phyloP scores from a whole-genome alignment of 139 green algal genomes.

The Yamagishiella unicocca region DNA sequence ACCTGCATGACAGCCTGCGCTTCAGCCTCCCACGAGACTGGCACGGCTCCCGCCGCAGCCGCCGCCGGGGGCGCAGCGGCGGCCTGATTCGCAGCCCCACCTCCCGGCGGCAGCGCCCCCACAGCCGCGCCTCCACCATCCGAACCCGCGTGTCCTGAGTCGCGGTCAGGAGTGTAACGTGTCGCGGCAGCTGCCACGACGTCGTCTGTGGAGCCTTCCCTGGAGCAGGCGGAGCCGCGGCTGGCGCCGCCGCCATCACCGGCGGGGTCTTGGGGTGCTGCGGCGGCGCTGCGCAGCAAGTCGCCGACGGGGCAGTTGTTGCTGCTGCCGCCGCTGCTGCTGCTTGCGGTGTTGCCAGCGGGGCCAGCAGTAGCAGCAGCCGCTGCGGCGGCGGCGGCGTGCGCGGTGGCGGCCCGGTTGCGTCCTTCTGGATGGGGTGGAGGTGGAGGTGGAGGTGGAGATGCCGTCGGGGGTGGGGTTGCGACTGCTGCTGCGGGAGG shows the following conservation, averaged over 20 bases:
- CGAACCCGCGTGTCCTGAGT: too few relatives aligned
- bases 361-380: background rate
- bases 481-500: background rate
- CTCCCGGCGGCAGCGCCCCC: too few relatives aligned
- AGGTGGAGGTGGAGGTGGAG: background rate
- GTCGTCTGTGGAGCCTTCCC: too few relatives aligned
- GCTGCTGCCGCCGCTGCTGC: background rate
- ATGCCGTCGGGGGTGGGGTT: background rate
- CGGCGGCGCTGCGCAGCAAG: too few relatives aligned
- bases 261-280: too few relatives aligned
- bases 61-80: background rate
- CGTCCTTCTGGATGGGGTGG: background rate
- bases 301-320: too few relatives aligned
- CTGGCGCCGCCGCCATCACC: too few relatives aligned
- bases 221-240: background rate
- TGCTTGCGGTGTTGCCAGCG: background rate
- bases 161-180: too few relatives aligned
- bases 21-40: constrained; percentile 19
- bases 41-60: background rate
- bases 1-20: constrained; percentile 25
- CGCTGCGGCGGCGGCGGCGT: background rate
- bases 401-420: background rate
- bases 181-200: too few relatives aligned
- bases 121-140: too few relatives aligned
- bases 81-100: too few relatives aligned